Conservation (phyloP, 495 filamentous ascomycete species). For the Pyrenopolyporus hunteri region DNA sequence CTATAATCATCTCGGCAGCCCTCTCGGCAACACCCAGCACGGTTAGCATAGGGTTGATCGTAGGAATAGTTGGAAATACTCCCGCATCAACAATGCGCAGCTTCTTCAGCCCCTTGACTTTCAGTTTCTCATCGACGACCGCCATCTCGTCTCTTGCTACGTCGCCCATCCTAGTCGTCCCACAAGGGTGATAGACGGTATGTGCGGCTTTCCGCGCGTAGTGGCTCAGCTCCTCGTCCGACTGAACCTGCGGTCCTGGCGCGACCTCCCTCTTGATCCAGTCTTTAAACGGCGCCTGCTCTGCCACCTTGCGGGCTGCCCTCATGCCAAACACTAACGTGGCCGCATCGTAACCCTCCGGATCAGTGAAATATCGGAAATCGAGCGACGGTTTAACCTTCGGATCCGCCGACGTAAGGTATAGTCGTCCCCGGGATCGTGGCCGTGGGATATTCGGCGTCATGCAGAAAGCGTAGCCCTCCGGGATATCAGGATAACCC, state of each 20-base stretch:
- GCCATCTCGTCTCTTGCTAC: slow-evolving; percentile 64
- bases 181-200: slow-evolving; percentile 86
- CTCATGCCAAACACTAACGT: slow-evolving; percentile 80
- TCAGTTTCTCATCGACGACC: slow-evolving; percentile 62
- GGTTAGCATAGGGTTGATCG: slow-evolving; percentile 68
- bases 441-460: slow-evolving; percentile 88
- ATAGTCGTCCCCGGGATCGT: slow-evolving; percentile 73
- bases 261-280: slow-evolving; percentile 84
- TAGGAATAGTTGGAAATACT: slow-evolving; percentile 64
- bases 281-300: slow-evolving; percentile 72
- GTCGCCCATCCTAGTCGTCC: slow-evolving; percentile 88
- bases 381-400: slow-evolving; percentile 79
- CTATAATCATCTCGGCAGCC: slow-evolving; percentile 66
- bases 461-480: slow-evolving; percentile 86
- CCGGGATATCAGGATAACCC: slow-evolving; percentile 68
- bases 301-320: slow-evolving; percentile 72
- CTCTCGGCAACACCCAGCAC: slow-evolving; percentile 69
- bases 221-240: slow-evolving; percentile 74
- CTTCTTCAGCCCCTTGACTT: slow-evolving; percentile 58
- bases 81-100: slow-evolving; percentile 66
- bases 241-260: slow-evolving; percentile 69
- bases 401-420: slow-evolving; percentile 73
- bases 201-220: slow-evolving; percentile 78
- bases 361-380: slow-evolving; percentile 88
- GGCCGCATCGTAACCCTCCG: slow-evolving; percentile 80